Percentiles rank a stretch among this genome's conserved stretches.
phyloP scores from a whole-genome alignment of 2,329 filamentous ascomycete species.

The Neonectria hederae region DNA sequence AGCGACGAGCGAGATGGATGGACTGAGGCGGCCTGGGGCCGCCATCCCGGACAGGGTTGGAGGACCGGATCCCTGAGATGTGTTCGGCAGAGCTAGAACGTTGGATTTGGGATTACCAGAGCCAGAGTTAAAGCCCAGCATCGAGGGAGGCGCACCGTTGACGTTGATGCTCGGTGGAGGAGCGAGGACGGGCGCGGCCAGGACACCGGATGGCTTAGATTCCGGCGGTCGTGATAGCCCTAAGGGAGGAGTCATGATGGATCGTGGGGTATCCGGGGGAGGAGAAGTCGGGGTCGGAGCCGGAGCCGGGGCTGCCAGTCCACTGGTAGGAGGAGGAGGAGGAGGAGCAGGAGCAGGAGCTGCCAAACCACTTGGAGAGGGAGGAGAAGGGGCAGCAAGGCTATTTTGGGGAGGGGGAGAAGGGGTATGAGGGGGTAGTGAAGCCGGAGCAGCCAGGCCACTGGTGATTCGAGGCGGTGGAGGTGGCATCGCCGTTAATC shows the following conservation, averaged over 20 bases:
- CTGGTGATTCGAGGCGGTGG: conserved; percentile 26
- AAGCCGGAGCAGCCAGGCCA: conserved; percentile 37
- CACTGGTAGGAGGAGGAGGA: neutral
- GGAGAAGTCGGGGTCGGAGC: conserved; percentile 19
- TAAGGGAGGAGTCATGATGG: conserved; percentile 33
- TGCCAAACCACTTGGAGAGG: conserved; percentile 24
- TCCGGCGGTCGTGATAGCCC: conserved; percentile 39
- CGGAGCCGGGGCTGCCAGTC: conserved; percentile 22
- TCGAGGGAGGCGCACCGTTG: conserved; percentile 38
- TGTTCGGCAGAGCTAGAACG: conserved; percentile 57
- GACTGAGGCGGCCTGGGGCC: conserved; percentile 33
- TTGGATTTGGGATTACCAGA: conserved; percentile 50
- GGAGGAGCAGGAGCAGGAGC: conserved; percentile 19
- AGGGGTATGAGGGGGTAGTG: conserved; percentile 14
- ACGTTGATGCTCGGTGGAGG: conserved; percentile 46
- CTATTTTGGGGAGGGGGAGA: conserved; percentile 17
- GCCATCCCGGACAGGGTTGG: conserved; percentile 27
- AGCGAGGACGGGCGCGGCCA: conserved; percentile 51
- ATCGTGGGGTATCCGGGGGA: conserved; percentile 14
- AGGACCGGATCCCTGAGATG: conserved; percentile 44
- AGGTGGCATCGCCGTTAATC: conserved; percentile 34
- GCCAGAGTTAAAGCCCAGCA: conserved; percentile 35
- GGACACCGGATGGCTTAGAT: conserved; percentile 45
- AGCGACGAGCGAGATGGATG: conserved; percentile 17
- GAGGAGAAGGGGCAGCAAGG: conserved; percentile 21